Conservation (phyloP, 352 stramenopile genomes). For the Phytophthora capsici region DNA sequence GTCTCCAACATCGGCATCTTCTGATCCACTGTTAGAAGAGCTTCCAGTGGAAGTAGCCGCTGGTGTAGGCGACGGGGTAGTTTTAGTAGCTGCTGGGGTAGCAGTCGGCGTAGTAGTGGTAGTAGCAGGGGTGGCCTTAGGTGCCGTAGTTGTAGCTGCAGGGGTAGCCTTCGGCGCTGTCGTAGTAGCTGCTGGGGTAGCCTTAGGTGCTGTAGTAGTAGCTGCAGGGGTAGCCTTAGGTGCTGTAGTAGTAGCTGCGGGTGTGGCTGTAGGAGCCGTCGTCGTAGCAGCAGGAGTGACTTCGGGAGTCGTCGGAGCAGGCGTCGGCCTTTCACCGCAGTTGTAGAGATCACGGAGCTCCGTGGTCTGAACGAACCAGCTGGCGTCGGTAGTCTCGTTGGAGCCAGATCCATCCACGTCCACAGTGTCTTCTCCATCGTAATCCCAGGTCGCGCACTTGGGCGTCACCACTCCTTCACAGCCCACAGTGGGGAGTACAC, state of each 20-base stretch:
- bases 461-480: constrained; percentile 27
- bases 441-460: constrained; percentile 43
- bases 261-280: constrained; percentile 18
- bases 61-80: constrained; percentile 23
- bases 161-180: constrained; percentile 11
- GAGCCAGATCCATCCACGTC: constrained; percentile 28
- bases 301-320: constrained; percentile 30
- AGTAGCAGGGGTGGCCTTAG: constrained; percentile 11
- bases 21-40: constrained; percentile 13
- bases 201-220: constrained; percentile 11
- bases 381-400: constrained; percentile 38
- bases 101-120: constrained; percentile 19
- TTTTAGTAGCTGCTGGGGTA: constrained; percentile 29
- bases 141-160: constrained; percentile 11
- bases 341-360: constrained; percentile 38
- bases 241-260: constrained; percentile 23
- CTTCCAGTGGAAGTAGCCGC: constrained; percentile 21
- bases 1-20: constrained; percentile 18
- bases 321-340: constrained; percentile 39
- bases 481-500: constrained; percentile 46
- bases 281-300: constrained; percentile 31
- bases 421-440: constrained; percentile 30
- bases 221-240: constrained; percentile 14
- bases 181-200: constrained; percentile 23
- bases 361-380: constrained; percentile 47